Base-by-base conservation (phyloP, 352 stramenopile genomes). In the Phytophthora pistaciae region DNA sequence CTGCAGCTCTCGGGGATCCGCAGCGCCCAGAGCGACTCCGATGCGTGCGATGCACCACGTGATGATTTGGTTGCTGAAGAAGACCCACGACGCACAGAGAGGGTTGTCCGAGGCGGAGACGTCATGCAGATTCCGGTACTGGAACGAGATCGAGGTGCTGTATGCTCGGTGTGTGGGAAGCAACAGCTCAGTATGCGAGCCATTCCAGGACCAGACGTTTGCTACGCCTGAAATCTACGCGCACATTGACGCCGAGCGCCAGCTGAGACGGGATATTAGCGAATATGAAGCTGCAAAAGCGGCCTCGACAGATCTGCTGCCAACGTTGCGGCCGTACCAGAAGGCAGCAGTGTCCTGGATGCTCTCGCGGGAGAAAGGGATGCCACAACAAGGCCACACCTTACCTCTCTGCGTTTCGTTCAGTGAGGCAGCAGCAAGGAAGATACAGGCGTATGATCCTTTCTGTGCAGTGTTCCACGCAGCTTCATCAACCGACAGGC, bases 251-350 rank as follows among this genome's bases (percentile, higher is more conserved):
- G 65, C 76, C 3, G 13, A 58, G 2, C 40, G 38, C 1, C 85
- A 91, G 18, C 66, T 91, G 14, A 27, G 67, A 60, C 74, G 80
- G 1, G 55, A 74, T 2, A 57, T 59, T 6, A 62, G 58, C 29
- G 20, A 62, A 8, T 73, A 59, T 56, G 59, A 77, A n/a, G 18
- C 50, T 14, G 13, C 27, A 13, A 46, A 60, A 56, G 57, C 46
- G 38, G 42, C 33, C 27, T 33, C 56, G 58, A 49, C 66, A 4
- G 58, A 73, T 53, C 69, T 97, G 36, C 67, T 96, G 4, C 92
- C 94, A 21, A 96, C 77, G 6, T 79, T 99, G n/a, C 78, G 99
- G 3, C 90, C 92, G 25, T 99, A 99, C 81, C 98, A 99, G 75
- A 84, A 97, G 46, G 97, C 99, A 66, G 97, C 97, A 0, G 84